Evolutionary conservation across 2,329 filamentous ascomycete species (phyloP), one percentile per base, ranked within the genome.

Genomic region (Colletotrichum falcatum): DNA sequence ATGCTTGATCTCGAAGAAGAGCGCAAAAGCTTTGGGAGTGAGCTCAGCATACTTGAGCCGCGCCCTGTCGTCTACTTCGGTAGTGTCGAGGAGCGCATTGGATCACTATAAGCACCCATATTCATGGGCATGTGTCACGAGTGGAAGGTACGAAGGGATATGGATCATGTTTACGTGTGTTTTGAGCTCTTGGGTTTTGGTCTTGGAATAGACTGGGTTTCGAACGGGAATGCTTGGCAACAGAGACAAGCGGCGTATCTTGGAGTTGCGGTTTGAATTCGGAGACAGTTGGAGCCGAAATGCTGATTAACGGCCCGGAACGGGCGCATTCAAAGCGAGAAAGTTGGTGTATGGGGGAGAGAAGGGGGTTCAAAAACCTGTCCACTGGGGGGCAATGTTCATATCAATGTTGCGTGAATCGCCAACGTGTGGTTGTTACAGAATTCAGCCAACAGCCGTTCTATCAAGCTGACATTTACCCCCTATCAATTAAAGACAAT

Each of bases 51-150:
- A 23, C 83, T 91, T 33, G 89, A 91, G 79, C 89, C 89, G 2
- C 81, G 89, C 53, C 89, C 89, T 14, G 83, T 90, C 44, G 87
- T 90, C 63, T 90, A 89, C 80, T 91, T 88, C 85, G 87, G 86
- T 73, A 87, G 89, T 48, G 78, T 91, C 58, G 89, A 90, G 79
- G 89, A 90, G 81, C 83, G 88, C 62, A 88, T 90, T 77, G 81
- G 82, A 26, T 67, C 64, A 20, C 28, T 59, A 18, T 67, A 44
- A 44, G 60, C 16, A 18, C 35, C n/a, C 37, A 5, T 7, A 18
- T 11, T 56, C n/a, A 20, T 30, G 30, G 49, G 23, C 35, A 53
- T 56, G 46, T 61, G 42, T n/a, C 18, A 67, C 30, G 33, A 53
- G 48, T 28, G 49, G 49, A 56, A 18, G 39, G 55, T 5, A 28